Conservation (phyloP, 768 basidiomycete genomes). For the Auricularia heimuer region DNA sequence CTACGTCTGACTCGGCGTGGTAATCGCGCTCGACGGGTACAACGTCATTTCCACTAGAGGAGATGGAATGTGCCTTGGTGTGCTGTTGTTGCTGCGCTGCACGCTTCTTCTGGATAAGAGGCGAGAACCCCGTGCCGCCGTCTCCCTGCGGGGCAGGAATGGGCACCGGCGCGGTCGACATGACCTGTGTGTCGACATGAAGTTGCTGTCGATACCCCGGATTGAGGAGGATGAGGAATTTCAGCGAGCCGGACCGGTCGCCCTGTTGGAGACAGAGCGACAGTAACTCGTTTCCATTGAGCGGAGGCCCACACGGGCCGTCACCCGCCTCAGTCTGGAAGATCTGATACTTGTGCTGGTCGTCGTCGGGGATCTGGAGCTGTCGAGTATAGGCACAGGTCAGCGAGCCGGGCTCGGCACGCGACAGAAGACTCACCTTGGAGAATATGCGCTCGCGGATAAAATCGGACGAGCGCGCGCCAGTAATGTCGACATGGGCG, state of each 20-base stretch:
- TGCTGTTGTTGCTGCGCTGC: background rate
- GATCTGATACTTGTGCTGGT: slow-evolving; percentile 65
- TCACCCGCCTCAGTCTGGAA: slow-evolving; percentile 83
- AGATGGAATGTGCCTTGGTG: background rate
- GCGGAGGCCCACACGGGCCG: slow-evolving; percentile 61
- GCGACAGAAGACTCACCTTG: slow-evolving; percentile 40
- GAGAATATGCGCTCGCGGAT: slow-evolving; percentile 75
- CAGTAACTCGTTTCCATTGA: slow-evolving; percentile 61
- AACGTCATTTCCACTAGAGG: background rate
- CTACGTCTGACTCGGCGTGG: background rate
- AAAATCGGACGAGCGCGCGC: slow-evolving; percentile 51
- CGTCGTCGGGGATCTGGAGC: slow-evolving; percentile 79
- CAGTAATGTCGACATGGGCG: slow-evolving; percentile 50
- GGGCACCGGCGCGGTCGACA: background rate
- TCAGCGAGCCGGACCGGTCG: slow-evolving; percentile 71
- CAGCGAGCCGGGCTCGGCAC: slow-evolving; percentile 4
- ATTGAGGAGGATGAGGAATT: slow-evolving; percentile 65
- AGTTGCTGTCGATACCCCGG: background rate
- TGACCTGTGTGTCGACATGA: background rate
- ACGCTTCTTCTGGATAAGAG: background rate
- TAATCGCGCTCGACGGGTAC: background rate
- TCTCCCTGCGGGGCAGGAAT: background rate
- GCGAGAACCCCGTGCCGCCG: background rate
- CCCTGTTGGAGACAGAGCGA: slow-evolving; percentile 61
- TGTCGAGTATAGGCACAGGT: slow-evolving; percentile 19